phyloP scores from a whole-genome alignment of 345 rosid genomes.

The Populus nigra region DNA sequence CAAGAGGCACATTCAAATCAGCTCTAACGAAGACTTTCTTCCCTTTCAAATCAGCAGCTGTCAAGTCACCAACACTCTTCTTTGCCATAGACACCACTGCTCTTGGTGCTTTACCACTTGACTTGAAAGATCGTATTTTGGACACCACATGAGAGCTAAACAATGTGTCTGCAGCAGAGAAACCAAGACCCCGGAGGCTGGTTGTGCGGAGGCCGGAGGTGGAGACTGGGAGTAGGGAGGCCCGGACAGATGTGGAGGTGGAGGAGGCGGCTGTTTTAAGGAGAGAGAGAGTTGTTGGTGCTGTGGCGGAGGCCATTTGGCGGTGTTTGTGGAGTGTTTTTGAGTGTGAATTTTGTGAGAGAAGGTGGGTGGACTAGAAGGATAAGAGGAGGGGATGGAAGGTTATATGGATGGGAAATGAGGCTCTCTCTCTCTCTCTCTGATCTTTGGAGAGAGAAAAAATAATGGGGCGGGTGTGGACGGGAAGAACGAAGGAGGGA shows the following conservation, averaged over 20 bases:
- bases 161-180: conserved; percentile 54
- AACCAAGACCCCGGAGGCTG: conserved; percentile 50
- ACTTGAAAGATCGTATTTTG: conserved; percentile 30
- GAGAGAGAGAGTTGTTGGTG: conserved; percentile 62
- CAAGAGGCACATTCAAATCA: conserved; percentile 91
- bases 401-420: conserved; percentile 4
- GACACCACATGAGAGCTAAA: conserved; percentile 49
- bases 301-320: conserved; percentile 61
- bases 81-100: conserved; percentile 70
- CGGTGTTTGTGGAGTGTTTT: neutral
- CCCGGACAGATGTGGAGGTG: conserved; percentile 38
- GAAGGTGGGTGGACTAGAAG: neutral
- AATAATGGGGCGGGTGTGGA: conserved; percentile 35
- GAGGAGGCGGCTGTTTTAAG: conserved; percentile 51
- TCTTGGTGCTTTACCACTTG: conserved; percentile 35
- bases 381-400: neutral
- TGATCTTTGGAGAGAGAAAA: neutral
- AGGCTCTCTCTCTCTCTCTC: neutral
- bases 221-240: conserved; percentile 46
- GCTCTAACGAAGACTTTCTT: conserved; percentile 93
- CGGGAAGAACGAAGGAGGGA: conserved; percentile 29
- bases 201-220: conserved; percentile 23
- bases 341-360: too few relatives aligned
- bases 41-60: conserved; percentile 77
- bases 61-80: conserved; percentile 89